These are phyloP conservation scores for Blastocystis sp. DNA, from an alignment of 352 stramenopile genomes.

Conservation along the genomic window DNA sequence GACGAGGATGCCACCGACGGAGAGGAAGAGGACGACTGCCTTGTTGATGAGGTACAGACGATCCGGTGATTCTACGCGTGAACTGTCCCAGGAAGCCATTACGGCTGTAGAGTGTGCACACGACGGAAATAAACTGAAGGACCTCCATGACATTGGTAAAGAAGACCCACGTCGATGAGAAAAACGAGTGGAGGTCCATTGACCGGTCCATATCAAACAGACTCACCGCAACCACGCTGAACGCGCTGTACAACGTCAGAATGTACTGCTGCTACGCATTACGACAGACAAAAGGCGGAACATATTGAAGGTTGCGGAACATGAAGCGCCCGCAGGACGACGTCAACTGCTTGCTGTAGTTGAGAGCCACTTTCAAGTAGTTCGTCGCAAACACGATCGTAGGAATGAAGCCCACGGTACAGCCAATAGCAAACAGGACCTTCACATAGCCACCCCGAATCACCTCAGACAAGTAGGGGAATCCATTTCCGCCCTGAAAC, in stretches of 20 bases:
- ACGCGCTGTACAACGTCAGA: constrained; percentile 8
- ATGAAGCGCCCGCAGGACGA: neutral
- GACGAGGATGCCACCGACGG: neutral
- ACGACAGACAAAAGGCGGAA: neutral
- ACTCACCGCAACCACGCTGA: constrained; percentile 34
- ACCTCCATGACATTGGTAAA: constrained; percentile 36
- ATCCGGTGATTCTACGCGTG: neutral
- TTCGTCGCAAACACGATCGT: constrained; percentile 18
- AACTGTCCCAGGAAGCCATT: neutral
- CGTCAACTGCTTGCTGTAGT: neutral
- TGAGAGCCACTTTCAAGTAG: neutral
- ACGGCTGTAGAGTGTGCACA: neutral
- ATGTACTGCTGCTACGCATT: neutral
- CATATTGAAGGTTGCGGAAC: neutral
- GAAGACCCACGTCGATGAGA: constrained; percentile 39
- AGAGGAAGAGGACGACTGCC: neutral
- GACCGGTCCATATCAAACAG: constrained; percentile 16
- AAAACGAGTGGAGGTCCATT: constrained; percentile 1
- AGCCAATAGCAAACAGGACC: neutral
- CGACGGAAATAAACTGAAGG: neutral
- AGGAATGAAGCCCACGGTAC: constrained; percentile 18
- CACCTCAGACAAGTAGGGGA: constrained; percentile 40
- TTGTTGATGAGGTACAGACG: neutral
- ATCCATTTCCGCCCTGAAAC: constrained; percentile 29
- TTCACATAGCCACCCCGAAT: constrained; percentile 13